A percentile compares a stretch with the other conserved stretches of the same genome.
phyloP scores from a whole-genome alignment of 305 asterid species.

The Nicotiana rustica region DNA sequence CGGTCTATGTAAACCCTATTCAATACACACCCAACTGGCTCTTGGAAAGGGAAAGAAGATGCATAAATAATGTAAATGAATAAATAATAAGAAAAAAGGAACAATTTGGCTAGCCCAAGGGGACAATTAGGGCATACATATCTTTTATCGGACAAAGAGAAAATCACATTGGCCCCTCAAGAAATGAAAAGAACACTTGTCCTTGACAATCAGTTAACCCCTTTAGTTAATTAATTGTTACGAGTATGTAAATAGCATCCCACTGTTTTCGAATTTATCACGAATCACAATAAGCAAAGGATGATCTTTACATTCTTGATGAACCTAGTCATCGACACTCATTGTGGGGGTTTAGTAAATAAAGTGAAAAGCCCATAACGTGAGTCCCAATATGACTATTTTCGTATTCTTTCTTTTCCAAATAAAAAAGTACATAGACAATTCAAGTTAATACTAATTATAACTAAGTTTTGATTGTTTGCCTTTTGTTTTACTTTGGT shows the following conservation, averaged over 20 bases:
- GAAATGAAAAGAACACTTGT: slow-evolving; percentile 19
- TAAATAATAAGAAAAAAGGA: neutral
- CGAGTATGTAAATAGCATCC: neutral
- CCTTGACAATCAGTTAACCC: neutral
- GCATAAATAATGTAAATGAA: neutral
- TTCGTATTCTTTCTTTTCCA: neutral
- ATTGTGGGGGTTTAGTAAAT: no score
- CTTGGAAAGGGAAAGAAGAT: neutral
- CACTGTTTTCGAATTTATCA: neutral
- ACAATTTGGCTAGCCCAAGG: neutral
- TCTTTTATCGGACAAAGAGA: slow-evolving; percentile 14
- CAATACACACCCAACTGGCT: neutral
- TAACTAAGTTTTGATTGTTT: neutral
- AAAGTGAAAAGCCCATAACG: no score
- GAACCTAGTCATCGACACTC: neutral
- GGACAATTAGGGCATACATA: slow-evolving; percentile 25
- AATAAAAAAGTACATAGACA: neutral
- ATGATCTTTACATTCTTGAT: neutral
- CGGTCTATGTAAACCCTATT: no score
- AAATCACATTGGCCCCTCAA: slow-evolving; percentile 30
- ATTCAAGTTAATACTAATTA: neutral
- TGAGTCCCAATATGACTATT: no score
- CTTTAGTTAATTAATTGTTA: neutral
- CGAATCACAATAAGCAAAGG: neutral
- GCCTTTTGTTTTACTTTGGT: neutral